Base-by-base conservation (phyloP, 306 rosid species). In the Nissolia schottii region DNA sequence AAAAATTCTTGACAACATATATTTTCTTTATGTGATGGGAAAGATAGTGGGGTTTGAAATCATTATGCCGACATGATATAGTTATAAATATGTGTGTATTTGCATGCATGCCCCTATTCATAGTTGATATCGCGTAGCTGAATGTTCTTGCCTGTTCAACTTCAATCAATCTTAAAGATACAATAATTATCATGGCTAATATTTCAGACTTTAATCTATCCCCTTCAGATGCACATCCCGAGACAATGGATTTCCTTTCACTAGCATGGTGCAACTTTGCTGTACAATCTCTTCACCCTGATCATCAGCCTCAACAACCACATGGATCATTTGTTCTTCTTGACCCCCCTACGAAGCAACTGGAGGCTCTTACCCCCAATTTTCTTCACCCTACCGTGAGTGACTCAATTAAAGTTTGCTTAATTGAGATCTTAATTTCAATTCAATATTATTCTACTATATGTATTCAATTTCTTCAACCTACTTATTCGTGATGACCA, bases 181-280 rank as follows among this genome's bases (percentile, higher is more conserved):
- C 3, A 65, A 15, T 25, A 89, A 48, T 15, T 23, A 60, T 14
- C 27, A 89, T 88, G 96, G 78, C 84, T n/a, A n/a, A n/a, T n/a
- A n/a, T n/a, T 60, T 76, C 75, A 6, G 69, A 73, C 45, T 80
- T 77, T 66, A 88, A 77, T 82, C 80, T 83, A 67, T 81, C 87
- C 38, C 93, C 92, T 74, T 83, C 97, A 7, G 87, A 86, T 68
- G 91, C 99, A 43, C 90, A 91, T 54, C 96, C 97, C 0, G 96
- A 95, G 51, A 81, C 92, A 7, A 85, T 87, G 97, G 99, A 95
- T 84, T 81, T 95, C 72, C 89, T 95, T 32, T 91, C 97, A 28
- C 80, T 49, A 53, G 95, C 97, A 13, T 91, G 96, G 97, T 95
- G 96, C 80, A 80, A 87, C 79, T 89, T 91, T 60, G 96, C 97